Evolutionary conservation across 2,329 filamentous ascomycete genomes (phyloP), one percentile per base, ranked within the genome.

Genomic region (Colletotrichum sp.): DNA sequence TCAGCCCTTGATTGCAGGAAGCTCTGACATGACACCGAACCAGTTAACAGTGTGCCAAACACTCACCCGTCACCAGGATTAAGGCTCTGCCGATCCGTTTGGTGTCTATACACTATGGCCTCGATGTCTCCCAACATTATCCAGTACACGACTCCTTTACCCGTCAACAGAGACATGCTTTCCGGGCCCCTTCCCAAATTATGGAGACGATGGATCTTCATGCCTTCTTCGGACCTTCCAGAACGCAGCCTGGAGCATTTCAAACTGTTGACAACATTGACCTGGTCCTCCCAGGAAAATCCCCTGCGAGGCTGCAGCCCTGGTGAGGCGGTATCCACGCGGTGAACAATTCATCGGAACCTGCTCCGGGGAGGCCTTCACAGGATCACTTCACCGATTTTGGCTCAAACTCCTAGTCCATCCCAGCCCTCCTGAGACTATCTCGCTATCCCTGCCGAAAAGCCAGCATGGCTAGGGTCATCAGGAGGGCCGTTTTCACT

Each of bases 401-500:
- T 64, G 73, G 64, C 62, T 55, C 36, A 29, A 22, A 44, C 6
- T 65, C 39, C 16, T 66, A 34, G 71, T 44, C 11, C 22, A 65
- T 22, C 25, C 62, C 22, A 44, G 12, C 27, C n/a, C 34, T 27
- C 36, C 66, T 66, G 49, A 69, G 30, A 34, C 22, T 63, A 72
- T 25, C 22, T 39, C 49, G 52, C 22, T 12, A 71, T 44, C 72
- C 72, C 62, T 77, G 66, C 67, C 19, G 16, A 19, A 25, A 32
- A 52, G 34, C 65, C 32, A 55, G 64, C 70, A 76, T 68, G 52
- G 49, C 61, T 62, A 29, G 61, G 71, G 59, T 71, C 62, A 39
- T 61, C 30, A 67, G 62, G 52, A 75, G 44, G 44, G 70, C 75
- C 66, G 71, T 72, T 69, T 69, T 59, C 73, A 36, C 25, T 36